phyloP scores from a whole-genome alignment of 805 yeast species.

The Komagataella pastoris region DNA sequence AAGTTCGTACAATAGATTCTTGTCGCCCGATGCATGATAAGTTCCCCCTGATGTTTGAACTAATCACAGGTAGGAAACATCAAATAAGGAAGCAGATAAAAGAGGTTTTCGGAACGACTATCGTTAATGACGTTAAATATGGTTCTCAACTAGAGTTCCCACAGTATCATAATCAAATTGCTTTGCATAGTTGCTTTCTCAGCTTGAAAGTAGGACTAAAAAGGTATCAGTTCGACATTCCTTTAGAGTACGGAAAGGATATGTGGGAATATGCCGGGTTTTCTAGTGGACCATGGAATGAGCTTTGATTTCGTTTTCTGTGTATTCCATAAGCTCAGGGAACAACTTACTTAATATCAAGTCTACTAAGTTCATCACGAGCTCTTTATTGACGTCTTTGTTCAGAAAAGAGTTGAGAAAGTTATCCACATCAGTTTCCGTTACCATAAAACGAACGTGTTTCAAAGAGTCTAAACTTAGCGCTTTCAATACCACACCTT shows the following conservation, averaged over 20 bases:
- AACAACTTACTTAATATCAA: constrained; percentile 22
- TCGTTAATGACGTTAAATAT: constrained; percentile 1
- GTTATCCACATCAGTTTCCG: constrained; percentile 6
- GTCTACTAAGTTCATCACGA: constrained; percentile 28
- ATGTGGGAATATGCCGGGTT: constrained; percentile 2
- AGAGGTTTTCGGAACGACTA: not conserved
- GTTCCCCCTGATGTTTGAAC: not conserved
- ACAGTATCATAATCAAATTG: not conserved
- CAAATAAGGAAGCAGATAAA: not conserved
- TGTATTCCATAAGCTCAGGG: constrained; percentile 17
- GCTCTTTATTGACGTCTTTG: constrained; percentile 26
- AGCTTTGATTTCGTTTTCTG: not conserved
- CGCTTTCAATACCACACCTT: constrained; percentile 2
- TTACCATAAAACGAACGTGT: constrained; percentile 2
- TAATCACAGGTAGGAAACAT: not conserved
- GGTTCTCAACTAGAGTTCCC: not conserved
- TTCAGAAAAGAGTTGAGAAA: constrained; percentile 22
- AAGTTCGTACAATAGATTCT: not conserved
- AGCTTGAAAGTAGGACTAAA: not conserved
- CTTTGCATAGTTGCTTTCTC: not conserved
- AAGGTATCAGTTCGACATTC: not conserved
- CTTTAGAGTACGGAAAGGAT: constrained; percentile 12
- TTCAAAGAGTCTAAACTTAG: not conserved
- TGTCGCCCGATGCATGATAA: not conserved
- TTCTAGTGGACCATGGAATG: not conserved